Conservation (phyloP, 352 stramenopile species). For the Aphanomyces invadans region DNA sequence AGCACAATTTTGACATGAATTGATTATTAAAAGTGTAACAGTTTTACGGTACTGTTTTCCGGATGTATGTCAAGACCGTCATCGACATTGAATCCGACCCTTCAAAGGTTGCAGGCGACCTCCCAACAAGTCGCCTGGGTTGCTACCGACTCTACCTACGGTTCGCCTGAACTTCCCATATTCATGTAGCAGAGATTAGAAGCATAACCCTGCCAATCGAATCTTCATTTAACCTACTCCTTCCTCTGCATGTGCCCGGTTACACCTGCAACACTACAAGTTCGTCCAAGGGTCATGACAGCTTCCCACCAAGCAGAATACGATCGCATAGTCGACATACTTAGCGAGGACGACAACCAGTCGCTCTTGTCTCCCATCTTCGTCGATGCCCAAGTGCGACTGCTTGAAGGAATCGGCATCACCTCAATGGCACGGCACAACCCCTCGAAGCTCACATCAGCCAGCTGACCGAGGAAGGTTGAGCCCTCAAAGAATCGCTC, state of each 20-base stretch:
- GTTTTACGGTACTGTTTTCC: too few species aligned
- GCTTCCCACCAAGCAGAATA: not conserved
- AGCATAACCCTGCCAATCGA: not conserved
- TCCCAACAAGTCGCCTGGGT: too few species aligned
- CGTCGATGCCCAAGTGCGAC: not conserved
- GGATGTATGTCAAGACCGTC: too few species aligned
- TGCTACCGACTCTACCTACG: too few species aligned
- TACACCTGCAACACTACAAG: not conserved
- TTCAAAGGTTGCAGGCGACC: too few species aligned
- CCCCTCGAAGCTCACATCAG: not conserved
- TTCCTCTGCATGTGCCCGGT: not conserved
- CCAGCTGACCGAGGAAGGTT: not conserved
- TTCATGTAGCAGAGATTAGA: too few species aligned
- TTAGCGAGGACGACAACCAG: not conserved
- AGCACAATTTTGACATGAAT: too few species aligned
- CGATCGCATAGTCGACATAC: not conserved
- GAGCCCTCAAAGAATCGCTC: not conserved
- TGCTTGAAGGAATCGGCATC: not conserved
- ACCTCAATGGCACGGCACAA: not conserved
- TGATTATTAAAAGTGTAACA: too few species aligned
- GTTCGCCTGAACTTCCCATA: too few species aligned
- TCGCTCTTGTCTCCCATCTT: not conserved
- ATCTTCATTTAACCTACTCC: not conserved
- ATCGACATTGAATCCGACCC: too few species aligned
- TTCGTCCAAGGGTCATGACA: not conserved